Percentiles rank a stretch among this genome's conserved stretches.
Conservation (phyloP, 2,329 filamentous ascomycete genomes). For the Pyricularia grisea region DNA sequence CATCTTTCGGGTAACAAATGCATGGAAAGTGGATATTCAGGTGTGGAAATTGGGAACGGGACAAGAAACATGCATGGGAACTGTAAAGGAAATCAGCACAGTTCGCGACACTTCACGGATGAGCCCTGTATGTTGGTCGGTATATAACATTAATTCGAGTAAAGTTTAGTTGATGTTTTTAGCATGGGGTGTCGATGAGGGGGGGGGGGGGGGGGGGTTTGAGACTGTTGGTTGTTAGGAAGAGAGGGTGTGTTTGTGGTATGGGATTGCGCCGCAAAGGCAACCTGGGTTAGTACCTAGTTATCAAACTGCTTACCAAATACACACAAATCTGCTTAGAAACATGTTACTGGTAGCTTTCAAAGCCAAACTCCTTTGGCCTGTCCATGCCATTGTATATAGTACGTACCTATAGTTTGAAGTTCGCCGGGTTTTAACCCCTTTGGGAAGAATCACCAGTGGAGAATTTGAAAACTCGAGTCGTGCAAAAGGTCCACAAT, state of each 20-base stretch:
- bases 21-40: not conserved
- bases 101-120: not conserved
- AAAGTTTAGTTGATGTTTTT: not conserved
- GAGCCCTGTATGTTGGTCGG: not conserved
- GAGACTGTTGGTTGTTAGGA: not conserved
- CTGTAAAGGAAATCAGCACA: not conserved
- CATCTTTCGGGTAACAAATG: not conserved
- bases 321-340: not conserved
- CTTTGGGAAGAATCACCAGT: not conserved
- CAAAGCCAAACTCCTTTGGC: not conserved
- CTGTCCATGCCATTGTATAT: not conserved
- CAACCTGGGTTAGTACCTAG: too few species aligned
- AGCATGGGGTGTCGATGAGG: not conserved
- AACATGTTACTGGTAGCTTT: not conserved
- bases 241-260: not conserved
- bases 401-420: too few species aligned
- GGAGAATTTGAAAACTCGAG: not conserved
- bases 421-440: not conserved
- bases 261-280: too few species aligned
- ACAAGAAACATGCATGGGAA: not conserved
- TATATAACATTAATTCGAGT: not conserved
- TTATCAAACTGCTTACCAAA: not conserved
- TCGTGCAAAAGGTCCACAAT: not conserved
- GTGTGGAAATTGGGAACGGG: not conserved
- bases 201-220: too few species aligned